Evolutionary conservation across 352 stramenopile genomes (phyloP).

Genomic region (Phytophthora podocarpi): DNA sequence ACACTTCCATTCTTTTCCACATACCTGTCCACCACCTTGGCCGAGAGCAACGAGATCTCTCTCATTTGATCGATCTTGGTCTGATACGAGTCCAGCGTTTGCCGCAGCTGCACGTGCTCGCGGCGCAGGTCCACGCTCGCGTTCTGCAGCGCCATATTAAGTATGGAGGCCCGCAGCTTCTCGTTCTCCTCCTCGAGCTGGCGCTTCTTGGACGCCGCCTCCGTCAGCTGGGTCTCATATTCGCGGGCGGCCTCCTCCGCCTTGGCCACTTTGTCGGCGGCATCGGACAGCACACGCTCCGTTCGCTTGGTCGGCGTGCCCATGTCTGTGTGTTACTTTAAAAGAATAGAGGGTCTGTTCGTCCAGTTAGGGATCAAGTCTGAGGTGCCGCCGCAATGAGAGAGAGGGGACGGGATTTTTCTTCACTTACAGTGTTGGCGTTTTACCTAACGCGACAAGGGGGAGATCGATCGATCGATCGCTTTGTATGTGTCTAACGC

Average conservation of each 20-base stretch:
- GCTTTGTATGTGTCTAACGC: background rate
- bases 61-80: conserved; percentile 90
- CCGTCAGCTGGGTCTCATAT: conserved; percentile 56
- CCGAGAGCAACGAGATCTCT: conserved; percentile 84
- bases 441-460: background rate
- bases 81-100: conserved; percentile 88
- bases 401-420: background rate
- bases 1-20: background rate
- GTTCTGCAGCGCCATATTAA: conserved; percentile 77
- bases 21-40: conserved; percentile 87
- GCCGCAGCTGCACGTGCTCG: conserved; percentile 82
- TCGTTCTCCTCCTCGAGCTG: conserved; percentile 84
- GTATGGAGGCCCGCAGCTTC: conserved; percentile 76
- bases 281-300: conserved; percentile 74
- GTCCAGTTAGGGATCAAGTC: background rate
- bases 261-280: conserved; percentile 73
- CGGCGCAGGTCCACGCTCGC: conserved; percentile 79
- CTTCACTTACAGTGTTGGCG: conserved; percentile 1
- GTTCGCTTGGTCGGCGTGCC: conserved; percentile 54
- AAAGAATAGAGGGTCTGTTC: background rate
- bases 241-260: conserved; percentile 65
- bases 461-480: background rate
- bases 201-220: conserved; percentile 71
- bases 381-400: too few species aligned
- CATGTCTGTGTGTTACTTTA: conserved; percentile 35